These are phyloP conservation scores for Rhodotorula sphaerocarpa DNA, from an alignment of 768 basidiomycete genomes.

Conservation along the genomic window DNA sequence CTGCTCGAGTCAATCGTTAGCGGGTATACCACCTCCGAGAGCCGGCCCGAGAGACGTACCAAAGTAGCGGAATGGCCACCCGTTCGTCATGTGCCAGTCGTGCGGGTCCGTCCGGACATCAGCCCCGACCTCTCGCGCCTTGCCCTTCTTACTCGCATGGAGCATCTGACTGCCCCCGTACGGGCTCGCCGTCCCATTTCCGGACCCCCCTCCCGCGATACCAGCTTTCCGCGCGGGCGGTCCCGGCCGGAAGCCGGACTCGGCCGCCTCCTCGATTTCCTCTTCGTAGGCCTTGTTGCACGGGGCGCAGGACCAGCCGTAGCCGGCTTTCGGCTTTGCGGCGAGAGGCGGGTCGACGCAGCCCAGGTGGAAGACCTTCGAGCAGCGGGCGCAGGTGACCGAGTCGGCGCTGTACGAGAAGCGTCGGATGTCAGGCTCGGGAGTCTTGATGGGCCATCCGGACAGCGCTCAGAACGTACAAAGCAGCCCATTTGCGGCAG, in stretches of 20 bases:
- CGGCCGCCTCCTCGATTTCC: constrained; percentile 41
- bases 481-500: constrained; percentile 81
- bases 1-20: constrained; percentile 15
- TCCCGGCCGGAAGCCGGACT: constrained; percentile 4
- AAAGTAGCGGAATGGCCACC: constrained; percentile 92
- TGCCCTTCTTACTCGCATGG: constrained; percentile 15
- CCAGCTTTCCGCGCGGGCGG: constrained; percentile 20
- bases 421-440: too few relatives aligned
- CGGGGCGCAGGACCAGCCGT: constrained; percentile 94
- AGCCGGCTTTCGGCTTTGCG: constrained; percentile 88
- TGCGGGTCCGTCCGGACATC: constrained; percentile 12
- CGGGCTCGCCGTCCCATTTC: background rate
- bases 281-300: constrained; percentile 75
- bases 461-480: constrained; percentile 49
- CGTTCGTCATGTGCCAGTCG: constrained; percentile 62
- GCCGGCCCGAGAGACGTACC: constrained; percentile 1
- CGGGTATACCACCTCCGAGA: constrained; percentile 4
- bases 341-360: constrained; percentile 85
- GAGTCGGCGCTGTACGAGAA: constrained; percentile 51
- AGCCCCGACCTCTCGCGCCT: constrained; percentile 14
- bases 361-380: constrained; percentile 85
- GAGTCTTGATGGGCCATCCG: too few relatives aligned
- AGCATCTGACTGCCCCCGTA: constrained; percentile 1
- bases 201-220: background rate
- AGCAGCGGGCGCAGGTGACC: constrained; percentile 84